phyloP scores from a whole-genome alignment of 176 grass and related monocot species.

The Canna indica region DNA sequence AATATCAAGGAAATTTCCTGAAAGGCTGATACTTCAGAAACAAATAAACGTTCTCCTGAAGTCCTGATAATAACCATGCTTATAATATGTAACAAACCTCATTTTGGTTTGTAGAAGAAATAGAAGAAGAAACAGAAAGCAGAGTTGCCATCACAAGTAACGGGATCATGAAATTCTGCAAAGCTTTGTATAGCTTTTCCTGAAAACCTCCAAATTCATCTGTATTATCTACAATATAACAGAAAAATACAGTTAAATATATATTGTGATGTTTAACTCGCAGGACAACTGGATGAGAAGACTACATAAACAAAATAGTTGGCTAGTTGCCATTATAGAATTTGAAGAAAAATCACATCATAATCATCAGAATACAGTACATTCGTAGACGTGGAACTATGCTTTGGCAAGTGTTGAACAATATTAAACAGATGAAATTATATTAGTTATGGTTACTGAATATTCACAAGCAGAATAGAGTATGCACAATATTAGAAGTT shows the following conservation, averaged over 20 bases:
- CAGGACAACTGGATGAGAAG: background rate
- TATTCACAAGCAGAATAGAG: too few relatives aligned
- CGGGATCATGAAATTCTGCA: constrained; percentile 44
- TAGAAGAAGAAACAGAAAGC: constrained; percentile 30
- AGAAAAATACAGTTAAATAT: constrained; percentile 14
- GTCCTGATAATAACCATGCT: too few relatives aligned
- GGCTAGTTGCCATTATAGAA: too few relatives aligned
- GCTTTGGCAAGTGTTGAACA: too few relatives aligned
- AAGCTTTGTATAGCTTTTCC: constrained; percentile 38
- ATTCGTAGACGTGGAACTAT: too few relatives aligned
- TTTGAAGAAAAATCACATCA: too few relatives aligned
- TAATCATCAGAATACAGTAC: too few relatives aligned
- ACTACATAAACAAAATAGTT: background rate
- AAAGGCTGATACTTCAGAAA: background rate
- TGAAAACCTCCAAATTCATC: constrained; percentile 38
- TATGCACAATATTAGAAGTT: too few relatives aligned
- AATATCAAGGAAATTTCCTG: background rate
- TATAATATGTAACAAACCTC: constrained; percentile 49
- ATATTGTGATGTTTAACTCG: background rate
- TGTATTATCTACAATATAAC: constrained; percentile 38
- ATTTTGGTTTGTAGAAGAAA: constrained; percentile 38
- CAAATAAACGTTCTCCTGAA: too few relatives aligned
- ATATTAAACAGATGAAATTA: background rate
- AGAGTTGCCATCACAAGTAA: constrained; percentile 50
- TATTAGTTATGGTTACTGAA: background rate